Percentiles rank a stretch among this genome's conserved stretches.
Evolutionary conservation across 1,139 yeast genomes (phyloP).

Genomic region (Schizosaccharomyces versatilis): DNA sequence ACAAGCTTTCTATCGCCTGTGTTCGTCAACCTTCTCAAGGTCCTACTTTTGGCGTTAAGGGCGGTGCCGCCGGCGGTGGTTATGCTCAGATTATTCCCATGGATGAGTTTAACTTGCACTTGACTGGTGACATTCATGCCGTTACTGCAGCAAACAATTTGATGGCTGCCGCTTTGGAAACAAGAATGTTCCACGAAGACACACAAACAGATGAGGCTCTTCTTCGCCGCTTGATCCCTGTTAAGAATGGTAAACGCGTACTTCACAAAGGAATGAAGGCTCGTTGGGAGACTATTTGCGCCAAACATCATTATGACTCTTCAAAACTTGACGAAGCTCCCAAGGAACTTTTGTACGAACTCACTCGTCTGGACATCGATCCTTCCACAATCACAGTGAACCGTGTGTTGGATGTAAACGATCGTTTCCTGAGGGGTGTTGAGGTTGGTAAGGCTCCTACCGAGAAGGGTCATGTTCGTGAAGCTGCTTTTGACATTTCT

Average conservation of each 20-base stretch:
- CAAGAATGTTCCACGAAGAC: slow-evolving; percentile 88
- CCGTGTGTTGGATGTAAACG: slow-evolving; percentile 91
- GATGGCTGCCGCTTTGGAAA: slow-evolving; percentile 92
- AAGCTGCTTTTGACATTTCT: slow-evolving; percentile 87
- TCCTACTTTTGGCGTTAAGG: slow-evolving; percentile 82
- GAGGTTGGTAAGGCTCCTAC: slow-evolving; percentile 88
- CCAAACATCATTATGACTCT: slow-evolving; percentile 56
- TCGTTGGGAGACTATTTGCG: slow-evolving; percentile 28
- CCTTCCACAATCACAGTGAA: slow-evolving; percentile 90
- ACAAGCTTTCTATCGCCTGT: slow-evolving; percentile 74
- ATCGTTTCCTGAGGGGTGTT: slow-evolving; percentile 74
- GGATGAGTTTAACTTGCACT: slow-evolving; percentile 97
- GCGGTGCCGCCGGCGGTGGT: slow-evolving; percentile 98
- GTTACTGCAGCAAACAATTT: slow-evolving; percentile 86
- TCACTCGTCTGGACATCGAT: slow-evolving; percentile 77
- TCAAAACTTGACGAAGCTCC: slow-evolving; percentile 57
- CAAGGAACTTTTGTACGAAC: slow-evolving; percentile 48
- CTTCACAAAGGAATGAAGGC: slow-evolving; percentile 62
- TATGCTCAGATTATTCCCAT: slow-evolving; percentile 95
- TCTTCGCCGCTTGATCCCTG: slow-evolving; percentile 71
- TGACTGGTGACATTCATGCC: slow-evolving; percentile 96
- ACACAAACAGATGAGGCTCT: slow-evolving; percentile 77
- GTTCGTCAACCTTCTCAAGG: slow-evolving; percentile 99
- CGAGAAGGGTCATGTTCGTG: slow-evolving; percentile 73
- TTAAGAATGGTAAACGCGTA: slow-evolving; percentile 57